Evolutionary conservation across 306 rosid genomes (phyloP), one percentile per base, ranked within the genome.

Genomic region (Styphnolobium japonicum): DNA sequence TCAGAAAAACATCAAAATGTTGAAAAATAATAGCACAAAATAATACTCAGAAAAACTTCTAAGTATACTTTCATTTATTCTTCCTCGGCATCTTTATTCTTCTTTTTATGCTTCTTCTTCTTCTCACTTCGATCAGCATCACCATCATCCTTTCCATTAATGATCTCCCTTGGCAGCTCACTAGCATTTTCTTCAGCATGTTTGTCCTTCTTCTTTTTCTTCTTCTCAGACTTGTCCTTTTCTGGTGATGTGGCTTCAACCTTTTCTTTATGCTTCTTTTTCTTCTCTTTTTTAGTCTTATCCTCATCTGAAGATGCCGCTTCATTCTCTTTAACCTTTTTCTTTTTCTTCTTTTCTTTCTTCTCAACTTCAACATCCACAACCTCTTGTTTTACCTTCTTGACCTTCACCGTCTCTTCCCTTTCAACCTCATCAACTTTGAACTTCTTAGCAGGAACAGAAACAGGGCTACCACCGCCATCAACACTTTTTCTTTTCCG

Each of bases 131-230:
- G 70, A 69, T 74, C 86, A 16, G 51, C 86, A 71, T 79, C 84
- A 8, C 63, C 85, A 27, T 79, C 51, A 19, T 29, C 80, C 34
- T 73, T 77, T 18, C 73, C 78, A 19, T 81, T 67, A 62, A 21
- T 76, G 57, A 40, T n/a, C 25, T 21, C 73, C 0, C 65, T n/a
- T 23, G 80, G 21, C 1, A 36, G 33, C 2, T 22, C 49, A 29
- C 57, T 34, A 39, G 71, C 75, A 27, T 19, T 67, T 29, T 81
- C 88, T 79, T 85, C 89, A 14, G 79, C 69, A 2, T 76, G 86
- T 60, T 89, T 89, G 11, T 73, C 79, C 25, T 89, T 89, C 73
- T 88, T 72, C 66, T 77, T 89, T 63, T 89, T 89, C 76, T 89
- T 86, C 84, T 85, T 84, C 87, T 87, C 89, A 2, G 86, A 81